Base-by-base conservation (phyloP, 140 eudicot species). In the Oenanthe javanica region DNA sequence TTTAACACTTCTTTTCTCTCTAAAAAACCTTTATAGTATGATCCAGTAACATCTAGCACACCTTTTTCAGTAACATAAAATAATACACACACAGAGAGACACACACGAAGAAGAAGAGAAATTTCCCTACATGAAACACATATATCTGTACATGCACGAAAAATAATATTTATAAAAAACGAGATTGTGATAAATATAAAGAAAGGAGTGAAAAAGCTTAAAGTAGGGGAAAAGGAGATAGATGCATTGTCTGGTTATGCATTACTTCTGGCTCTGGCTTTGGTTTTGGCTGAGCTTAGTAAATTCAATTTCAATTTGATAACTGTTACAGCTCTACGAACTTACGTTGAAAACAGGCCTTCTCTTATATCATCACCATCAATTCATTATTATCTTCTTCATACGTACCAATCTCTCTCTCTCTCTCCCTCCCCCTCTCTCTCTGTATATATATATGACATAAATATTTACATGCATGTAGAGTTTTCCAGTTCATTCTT, bases 301-400 rank as follows among this genome's bases (percentile, higher is more conserved):
- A 36, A 67, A 67, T 31, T 3, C 74, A 67, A 67, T 31, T 67
- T 46, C 74, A 67, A 67, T 3, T 31, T 67, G 74, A 36, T 67
- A 67, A 31, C 74, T 67, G 74, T 36, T 67, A 67, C 74, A 36
- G 74, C 74, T 67, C 45, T 15, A 67, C 74, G 46, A 67, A 67
- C 74, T 67, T 36, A 4, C 45, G 74, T 67, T 67, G 74, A 67
- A 67, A 67, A 31, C 2, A 27, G 66, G 12, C 23, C 8, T 27
- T 11, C 73, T 9, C 19, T 66, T 2, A 9, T 13, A 11, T 67
- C 43, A 21, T 67, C 46, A 66, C 31, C 74, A 12, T 67, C 73
- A 25, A 14, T 23, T n/a, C 69, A 61, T 52, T 52, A 52, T 52
- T 15, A 52, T 52, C 59, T 15, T 54, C 63, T 50, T 11, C 18